Conservation (phyloP, 1,284 basidiomycete genomes). For the Heterobasidion irregulare region DNA sequence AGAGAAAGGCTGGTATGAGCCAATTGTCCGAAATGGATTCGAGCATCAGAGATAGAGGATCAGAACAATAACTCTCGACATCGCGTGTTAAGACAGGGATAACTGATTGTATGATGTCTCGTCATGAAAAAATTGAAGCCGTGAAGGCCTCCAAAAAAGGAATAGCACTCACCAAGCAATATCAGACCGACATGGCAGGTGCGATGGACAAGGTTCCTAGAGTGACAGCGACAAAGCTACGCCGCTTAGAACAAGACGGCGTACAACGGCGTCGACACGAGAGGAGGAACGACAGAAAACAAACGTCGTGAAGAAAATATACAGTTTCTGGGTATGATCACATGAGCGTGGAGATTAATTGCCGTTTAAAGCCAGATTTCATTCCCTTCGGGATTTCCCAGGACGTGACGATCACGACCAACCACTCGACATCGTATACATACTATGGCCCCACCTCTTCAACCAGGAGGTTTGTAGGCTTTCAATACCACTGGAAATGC, state of each 20-base stretch:
- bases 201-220: too few relatives aligned
- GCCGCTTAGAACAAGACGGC: too few relatives aligned
- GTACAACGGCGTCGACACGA: too few relatives aligned
- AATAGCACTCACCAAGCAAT: not conserved
- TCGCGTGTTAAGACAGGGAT: slow-evolving; percentile 14
- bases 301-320: not conserved
- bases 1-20: too few relatives aligned
- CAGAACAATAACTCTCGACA: slow-evolving; percentile 10
- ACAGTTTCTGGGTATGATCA: not conserved
- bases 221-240: too few relatives aligned
- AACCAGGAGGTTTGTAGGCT: not conserved
- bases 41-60: not conserved
- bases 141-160: not conserved
- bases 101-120: slow-evolving; percentile 12
- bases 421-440: not conserved
- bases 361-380: not conserved
- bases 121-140: slow-evolving; percentile 2
- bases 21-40: too few relatives aligned
- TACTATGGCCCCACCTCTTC: slow-evolving; percentile 1
- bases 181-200: not conserved
- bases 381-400: too few relatives aligned
- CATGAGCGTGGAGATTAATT: not conserved
- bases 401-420: too few relatives aligned
- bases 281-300: too few relatives aligned
- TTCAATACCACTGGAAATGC: not conserved